Percentiles rank a stretch among this genome's conserved stretches.
Conservation (phyloP, 2,329 filamentous ascomycete species). For the Xylariaceae sp. region DNA sequence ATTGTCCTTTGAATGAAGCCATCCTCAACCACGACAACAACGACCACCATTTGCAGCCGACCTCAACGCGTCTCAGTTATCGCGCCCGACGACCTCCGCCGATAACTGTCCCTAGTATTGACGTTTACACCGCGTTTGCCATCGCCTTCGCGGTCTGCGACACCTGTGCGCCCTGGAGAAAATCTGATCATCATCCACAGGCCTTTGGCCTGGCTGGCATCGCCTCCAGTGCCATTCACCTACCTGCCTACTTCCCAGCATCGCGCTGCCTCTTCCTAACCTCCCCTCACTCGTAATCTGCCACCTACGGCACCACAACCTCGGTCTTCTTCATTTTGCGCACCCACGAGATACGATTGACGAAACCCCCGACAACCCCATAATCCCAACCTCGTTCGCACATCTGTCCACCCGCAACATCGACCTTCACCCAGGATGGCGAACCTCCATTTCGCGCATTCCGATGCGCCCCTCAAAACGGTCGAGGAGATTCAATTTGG, state of each 20-base stretch:
- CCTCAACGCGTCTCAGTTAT: slow-evolving; percentile 51
- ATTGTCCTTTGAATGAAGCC: slow-evolving; percentile 21
- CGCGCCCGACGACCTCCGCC: slow-evolving; percentile 33
- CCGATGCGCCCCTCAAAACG: slow-evolving; percentile 91
- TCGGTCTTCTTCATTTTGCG: not conserved
- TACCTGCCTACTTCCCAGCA: slow-evolving; percentile 16
- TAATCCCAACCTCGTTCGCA: slow-evolving; percentile 1
- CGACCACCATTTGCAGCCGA: slow-evolving; percentile 29
- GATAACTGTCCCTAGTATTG: slow-evolving; percentile 20
- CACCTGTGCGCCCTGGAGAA: slow-evolving; percentile 20
- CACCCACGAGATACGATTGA: slow-evolving; percentile 13
- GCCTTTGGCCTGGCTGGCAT: slow-evolving; percentile 38
- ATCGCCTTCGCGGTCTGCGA: slow-evolving; percentile 19
- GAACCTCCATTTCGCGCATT: slow-evolving; percentile 86
- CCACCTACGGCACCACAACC: slow-evolving; percentile 1
- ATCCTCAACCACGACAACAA: slow-evolving; percentile 41
- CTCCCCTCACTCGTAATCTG: slow-evolving; percentile 13
- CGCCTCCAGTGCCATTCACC: slow-evolving; percentile 37
- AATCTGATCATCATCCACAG: slow-evolving; percentile 19
- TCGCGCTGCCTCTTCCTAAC: slow-evolving; percentile 31
- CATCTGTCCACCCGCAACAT: not conserved
- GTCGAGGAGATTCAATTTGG: slow-evolving; percentile 99
- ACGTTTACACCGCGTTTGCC: slow-evolving; percentile 32
- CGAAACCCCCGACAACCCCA: slow-evolving; percentile 12
- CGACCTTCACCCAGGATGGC: slow-evolving; percentile 62